phyloP scores from a whole-genome alignment of 2,329 filamentous ascomycete genomes.

The Ustilaginoidea virens region DNA sequence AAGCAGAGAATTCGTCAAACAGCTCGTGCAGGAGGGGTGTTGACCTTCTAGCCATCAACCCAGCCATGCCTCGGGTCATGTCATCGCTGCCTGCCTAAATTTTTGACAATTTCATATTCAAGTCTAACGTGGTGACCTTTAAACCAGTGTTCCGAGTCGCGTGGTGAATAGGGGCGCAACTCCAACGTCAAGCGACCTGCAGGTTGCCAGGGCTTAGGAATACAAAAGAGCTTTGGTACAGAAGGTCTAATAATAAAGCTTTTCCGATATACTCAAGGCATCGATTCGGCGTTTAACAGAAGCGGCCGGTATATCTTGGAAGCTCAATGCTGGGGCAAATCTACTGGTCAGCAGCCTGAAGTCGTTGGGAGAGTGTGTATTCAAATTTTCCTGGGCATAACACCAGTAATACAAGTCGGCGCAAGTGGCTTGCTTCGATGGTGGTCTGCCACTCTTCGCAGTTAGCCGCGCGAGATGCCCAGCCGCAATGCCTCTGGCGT shows the following conservation, averaged over 20 bases:
- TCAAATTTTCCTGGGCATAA: too few species aligned
- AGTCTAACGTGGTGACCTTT: slow-evolving; percentile 12
- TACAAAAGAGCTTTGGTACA: slow-evolving; percentile 11
- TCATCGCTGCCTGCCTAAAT: background rate
- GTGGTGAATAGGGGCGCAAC: slow-evolving; percentile 17
- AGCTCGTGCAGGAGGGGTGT: slow-evolving; percentile 9
- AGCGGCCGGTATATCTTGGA: background rate
- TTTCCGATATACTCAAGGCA: background rate
- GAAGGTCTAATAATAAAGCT: background rate
- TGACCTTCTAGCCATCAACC: slow-evolving; percentile 12
- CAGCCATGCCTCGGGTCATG: slow-evolving; percentile 17
- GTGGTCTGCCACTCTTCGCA: too few species aligned
- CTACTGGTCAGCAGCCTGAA: too few species aligned
- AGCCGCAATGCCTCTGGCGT: too few species aligned
- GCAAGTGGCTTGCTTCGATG: too few species aligned
- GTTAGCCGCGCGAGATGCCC: too few species aligned
- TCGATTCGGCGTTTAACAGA: background rate
- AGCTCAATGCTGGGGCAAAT: background rate
- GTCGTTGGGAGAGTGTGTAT: too few species aligned
- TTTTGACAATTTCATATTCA: slow-evolving; percentile 9
- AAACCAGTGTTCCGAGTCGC: slow-evolving; percentile 19
- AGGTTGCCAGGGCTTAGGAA: slow-evolving; percentile 16
- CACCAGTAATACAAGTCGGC: too few species aligned
- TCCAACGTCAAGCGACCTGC: slow-evolving; percentile 15
- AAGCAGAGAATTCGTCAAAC: slow-evolving; percentile 12